Base-by-base conservation (phyloP, 2,329 filamentous ascomycete genomes). In the Colletotrichum theobromicola region DNA sequence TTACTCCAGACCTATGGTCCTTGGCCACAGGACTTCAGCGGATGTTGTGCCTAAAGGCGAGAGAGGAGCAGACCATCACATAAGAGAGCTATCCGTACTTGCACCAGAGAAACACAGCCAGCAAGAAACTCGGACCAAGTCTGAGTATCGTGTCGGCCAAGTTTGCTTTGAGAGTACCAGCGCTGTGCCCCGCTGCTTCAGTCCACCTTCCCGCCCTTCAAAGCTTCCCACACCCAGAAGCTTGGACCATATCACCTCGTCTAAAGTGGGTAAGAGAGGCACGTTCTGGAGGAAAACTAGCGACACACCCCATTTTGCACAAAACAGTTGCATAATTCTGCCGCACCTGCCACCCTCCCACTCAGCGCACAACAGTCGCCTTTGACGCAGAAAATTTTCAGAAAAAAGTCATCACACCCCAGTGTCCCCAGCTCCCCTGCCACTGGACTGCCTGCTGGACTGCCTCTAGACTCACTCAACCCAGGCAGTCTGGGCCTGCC, bases 301-400 rank as follows among this genome's bases (percentile, higher is more conserved):
- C n/a, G n/a, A 10, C 30, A 21, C 42, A 50, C 42, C 42, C 53
- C 13, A 24, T 57, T 18, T 50, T 50, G 42, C 26, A 50, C 57
- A 24, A 35, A n/a, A 26, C 34, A 50, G 18, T 13, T 60, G 37
- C 67, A 67, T 42, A 58, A 58, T 53, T 37, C 37, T n/a, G 26
- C 26, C 34, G 34, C 67, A 55, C 60, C 37, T 21, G 26, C 26
- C 53, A 64, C 60, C 58, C 42, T 26, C 62, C 28, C 61, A 26
- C 50, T 42, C 55, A 71, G 35, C 60, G 55, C 62, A 71, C 28
- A 69, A 63, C 55, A 58, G 64, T 70, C 65, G 66, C 70, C 70
- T 60, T 75, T 75, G 66, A 75, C 74, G 66, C 74, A 70, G 67
- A 74, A 74, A 76, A 74, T 71, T 76, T 76, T 74, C 62, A 50